Evolutionary conservation across 108 stramenopile species (phyloP), one percentile per base, ranked within the genome.

Genomic region (Skeletonema tropicum): DNA sequence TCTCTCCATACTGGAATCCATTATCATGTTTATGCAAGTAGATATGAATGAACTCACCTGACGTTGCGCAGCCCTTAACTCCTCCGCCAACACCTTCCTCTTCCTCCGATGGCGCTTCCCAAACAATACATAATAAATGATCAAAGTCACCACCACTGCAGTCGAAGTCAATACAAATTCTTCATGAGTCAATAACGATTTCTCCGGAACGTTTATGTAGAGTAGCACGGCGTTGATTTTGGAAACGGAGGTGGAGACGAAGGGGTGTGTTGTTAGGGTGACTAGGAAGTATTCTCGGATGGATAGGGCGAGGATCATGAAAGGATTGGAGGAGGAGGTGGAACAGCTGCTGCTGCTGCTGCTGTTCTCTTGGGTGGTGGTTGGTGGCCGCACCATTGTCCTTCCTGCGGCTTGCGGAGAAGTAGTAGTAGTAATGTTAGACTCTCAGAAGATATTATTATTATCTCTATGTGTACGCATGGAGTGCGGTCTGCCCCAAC

Each of bases 91-190:
- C 25, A 68, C 62, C 57, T 61, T 79, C 41, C 91, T 74, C 30
- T 74, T 70, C 58, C 77, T 71, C 23, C 62, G 52, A 81, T 96
- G 89, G n/a, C 88, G 68, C 29, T 90, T 81, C 21, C 89, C 89
- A 68, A 88, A 83, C 30, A 88, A 38, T 17, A 85, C 15, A 63
- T 83, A 87, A 72, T 91, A 89, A 2, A 65, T 62, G 14, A 87
- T 11, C 59, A 91, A 66, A 17, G 89, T 89, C n/a, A 78, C 60
- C 52, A 87, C 48, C 10, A 82, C 80, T 0, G 78, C 69, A 15
- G 67, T 61, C 19, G 45, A 30, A 15, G 57, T 69, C 6, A 87
- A 45, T 0, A 87, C 77, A 42, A 89, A 73, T 26, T 89, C 77
- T 42, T 86, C 85, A 62, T 82, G 52, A 5, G 86, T 77, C 32